Evolutionary conservation across 768 basidiomycete species (phyloP), one percentile per base, ranked within the genome.

Genomic region (Saitozyma podzolica): DNA sequence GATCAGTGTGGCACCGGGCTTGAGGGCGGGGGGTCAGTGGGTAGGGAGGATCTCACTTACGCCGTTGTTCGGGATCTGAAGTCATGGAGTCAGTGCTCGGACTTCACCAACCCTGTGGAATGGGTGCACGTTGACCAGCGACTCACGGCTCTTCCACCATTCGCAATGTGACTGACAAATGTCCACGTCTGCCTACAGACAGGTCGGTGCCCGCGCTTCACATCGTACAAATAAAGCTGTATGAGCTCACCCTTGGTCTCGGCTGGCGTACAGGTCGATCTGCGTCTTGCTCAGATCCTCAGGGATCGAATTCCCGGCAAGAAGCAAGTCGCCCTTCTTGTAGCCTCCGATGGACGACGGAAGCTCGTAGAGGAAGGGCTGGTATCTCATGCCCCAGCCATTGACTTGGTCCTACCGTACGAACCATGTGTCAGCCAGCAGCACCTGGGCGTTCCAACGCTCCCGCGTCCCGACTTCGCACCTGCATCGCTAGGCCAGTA

Each of bases 281-380:
- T 66, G 60, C 5, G 67, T 69, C 17, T 56, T 59, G 49, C 51
- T 56, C 45, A 69, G 43, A 50, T 68, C 63, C 40, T 45, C 54
- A 17, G 64, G 64, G 55, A 69, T 69, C 14, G 67, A 68, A 50
- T 69, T 69, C 40, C 67, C 67, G 53, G 64, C 67, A 8, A 61
- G 14, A 6, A 65, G 56, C 55, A 69, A 63, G 8, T 64, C 60
- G 43, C 67, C 67, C 20, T 49, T 43, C 16, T 52, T 51, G 56
- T 50, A 69, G 6, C 40, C 41, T 19, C 54, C 67, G 9, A 66
- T 42, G 37, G 61, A 54, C 29, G 29, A 29, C 6, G 43, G 48
- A 10, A 65, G 39, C 13, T 59, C 48, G 51, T 41, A 50, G 41
- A 69, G n/a, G 29, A 56, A 47, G 6, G 67, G 67, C 40, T 69